These are phyloP conservation scores for Amauroascus niger DNA, from an alignment of 2,329 filamentous ascomycete genomes.

Conservation along the genomic window DNA sequence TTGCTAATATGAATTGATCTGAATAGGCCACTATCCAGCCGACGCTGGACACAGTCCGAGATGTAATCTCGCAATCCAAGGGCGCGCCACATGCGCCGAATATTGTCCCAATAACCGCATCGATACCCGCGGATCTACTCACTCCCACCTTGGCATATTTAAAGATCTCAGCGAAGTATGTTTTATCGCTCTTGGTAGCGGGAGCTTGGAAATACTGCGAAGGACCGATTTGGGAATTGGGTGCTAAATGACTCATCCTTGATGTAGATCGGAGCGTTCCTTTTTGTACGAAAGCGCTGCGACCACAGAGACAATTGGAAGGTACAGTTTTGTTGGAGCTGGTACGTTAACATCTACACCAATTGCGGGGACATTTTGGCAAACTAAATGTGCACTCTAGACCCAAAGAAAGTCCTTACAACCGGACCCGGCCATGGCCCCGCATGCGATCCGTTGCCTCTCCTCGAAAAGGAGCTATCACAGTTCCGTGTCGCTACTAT, in stretches of 20 bases:
- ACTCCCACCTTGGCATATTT: constrained; percentile 93
- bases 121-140: constrained; percentile 83
- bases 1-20: background rate
- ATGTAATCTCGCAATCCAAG: constrained; percentile 46
- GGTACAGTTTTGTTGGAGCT: constrained; percentile 91
- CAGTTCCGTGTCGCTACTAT: constrained; percentile 72
- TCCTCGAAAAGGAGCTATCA: constrained; percentile 69
- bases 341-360: constrained; percentile 32
- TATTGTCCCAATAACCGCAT: constrained; percentile 70
- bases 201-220: constrained; percentile 12
- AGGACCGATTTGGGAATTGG: background rate
- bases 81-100: constrained; percentile 55
- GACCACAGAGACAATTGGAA: constrained; percentile 78
- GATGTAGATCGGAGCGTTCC: constrained; percentile 58
- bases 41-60: constrained; percentile 50
- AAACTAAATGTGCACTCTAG: constrained; percentile 25
- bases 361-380: background rate
- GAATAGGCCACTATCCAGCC: constrained; percentile 47
- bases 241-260: constrained; percentile 6
- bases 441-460: constrained; percentile 71
- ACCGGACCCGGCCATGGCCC: constrained; percentile 82
- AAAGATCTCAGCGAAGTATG: constrained; percentile 68
- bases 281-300: constrained; percentile 95
- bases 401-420: constrained; percentile 66
- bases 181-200: constrained; percentile 20